Percentiles rank a stretch among this genome's conserved stretches.
phyloP scores from a whole-genome alignment of 345 rosid species.

The Euphorbia lathyris region DNA sequence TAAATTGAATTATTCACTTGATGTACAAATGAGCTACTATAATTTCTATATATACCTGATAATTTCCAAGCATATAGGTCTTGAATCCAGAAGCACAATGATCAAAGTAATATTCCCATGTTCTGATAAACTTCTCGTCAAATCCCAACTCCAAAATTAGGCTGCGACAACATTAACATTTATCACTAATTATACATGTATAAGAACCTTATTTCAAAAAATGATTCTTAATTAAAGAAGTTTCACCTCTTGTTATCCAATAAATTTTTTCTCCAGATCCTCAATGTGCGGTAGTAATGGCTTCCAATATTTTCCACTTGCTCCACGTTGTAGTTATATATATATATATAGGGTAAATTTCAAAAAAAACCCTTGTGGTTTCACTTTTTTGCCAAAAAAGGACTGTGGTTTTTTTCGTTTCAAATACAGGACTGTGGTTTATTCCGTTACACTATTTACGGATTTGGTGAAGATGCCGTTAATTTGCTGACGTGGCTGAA shows the following conservation, averaged over 20 bases:
- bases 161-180: constrained; percentile 27
- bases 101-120: constrained; percentile 92
- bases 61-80: constrained; percentile 58
- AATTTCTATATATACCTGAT: too few species aligned
- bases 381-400: too few species aligned
- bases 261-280: constrained; percentile 51
- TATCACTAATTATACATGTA: neutral
- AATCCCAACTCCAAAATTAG: constrained; percentile 65
- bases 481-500: too few species aligned
- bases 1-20: too few species aligned
- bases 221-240: too few species aligned
- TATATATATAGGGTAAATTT: too few species aligned
- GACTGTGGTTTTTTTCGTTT: too few species aligned
- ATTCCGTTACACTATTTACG: too few species aligned
- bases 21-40: too few species aligned
- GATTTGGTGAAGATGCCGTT: too few species aligned
- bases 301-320: constrained; percentile 27
- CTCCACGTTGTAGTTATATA: constrained; percentile 48
- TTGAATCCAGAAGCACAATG: constrained; percentile 85
- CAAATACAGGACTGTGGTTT: too few species aligned
- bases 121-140: constrained; percentile 63
- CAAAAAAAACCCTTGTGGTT: too few species aligned
- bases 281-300: constrained; percentile 71
- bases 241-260: constrained; percentile 59
- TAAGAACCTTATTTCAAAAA: neutral